A percentile compares a stretch with the other conserved stretches of the same genome.
Conservation (phyloP, 768 basidiomycete species). For the Cystobasidium ongulense region DNA sequence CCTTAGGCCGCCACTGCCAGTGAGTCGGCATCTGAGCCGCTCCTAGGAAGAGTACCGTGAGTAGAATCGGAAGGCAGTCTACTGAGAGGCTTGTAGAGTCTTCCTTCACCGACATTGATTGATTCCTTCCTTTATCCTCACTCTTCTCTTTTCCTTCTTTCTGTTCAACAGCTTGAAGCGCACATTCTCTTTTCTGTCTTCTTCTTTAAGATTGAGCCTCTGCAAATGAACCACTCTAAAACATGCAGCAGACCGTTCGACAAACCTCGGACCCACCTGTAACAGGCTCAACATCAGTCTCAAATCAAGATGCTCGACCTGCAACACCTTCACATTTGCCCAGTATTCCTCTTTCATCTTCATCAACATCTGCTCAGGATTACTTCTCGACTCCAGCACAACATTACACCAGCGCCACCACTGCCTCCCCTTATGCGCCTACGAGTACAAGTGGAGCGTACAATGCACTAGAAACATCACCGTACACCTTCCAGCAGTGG, state of each 20-base stretch:
- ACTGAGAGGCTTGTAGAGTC: no score
- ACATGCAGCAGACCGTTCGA: background rate
- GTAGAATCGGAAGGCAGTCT: no score
- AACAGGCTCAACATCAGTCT: background rate
- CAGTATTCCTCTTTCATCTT: background rate
- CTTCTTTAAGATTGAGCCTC: no score
- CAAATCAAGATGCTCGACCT: background rate
- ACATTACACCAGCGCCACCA: no score
- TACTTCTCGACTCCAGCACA: background rate
- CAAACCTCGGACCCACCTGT: background rate
- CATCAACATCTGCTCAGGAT: background rate
- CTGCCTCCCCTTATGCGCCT: background rate
- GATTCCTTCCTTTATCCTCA: no score
- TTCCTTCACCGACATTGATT: no score
- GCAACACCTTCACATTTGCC: background rate
- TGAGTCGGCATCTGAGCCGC: no score
- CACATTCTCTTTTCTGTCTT: no score
- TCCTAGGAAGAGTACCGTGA: no score
- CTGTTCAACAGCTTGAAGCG: no score
- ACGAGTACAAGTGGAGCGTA: background rate
- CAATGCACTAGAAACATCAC: background rate
- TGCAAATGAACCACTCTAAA: background rate
- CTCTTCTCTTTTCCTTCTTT: no score
- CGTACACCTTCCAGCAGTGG: background rate
- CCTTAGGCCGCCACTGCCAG: no score